Percentiles rank a stretch among this genome's conserved stretches.
Conservation (phyloP, 2,329 filamentous ascomycete species). For the Huntiella abstrusa region DNA sequence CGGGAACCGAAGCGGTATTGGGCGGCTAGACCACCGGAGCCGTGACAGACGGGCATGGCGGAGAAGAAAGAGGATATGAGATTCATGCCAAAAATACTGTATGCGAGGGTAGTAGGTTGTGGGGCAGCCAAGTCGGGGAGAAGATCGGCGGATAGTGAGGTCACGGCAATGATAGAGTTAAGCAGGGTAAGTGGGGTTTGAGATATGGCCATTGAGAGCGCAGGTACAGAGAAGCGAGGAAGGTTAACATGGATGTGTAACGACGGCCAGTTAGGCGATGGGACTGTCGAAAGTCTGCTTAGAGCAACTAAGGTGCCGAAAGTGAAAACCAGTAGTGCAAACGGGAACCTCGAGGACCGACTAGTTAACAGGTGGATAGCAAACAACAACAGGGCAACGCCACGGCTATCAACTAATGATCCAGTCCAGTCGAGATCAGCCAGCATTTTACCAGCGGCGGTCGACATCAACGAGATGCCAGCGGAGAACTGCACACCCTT, state of each 20-base stretch:
- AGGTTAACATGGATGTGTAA: background rate
- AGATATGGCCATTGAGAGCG: slow-evolving; percentile 48
- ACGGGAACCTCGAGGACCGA: slow-evolving; percentile 49
- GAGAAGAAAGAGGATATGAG: slow-evolving; percentile 77
- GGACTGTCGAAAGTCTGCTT: slow-evolving; percentile 16
- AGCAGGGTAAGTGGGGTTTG: slow-evolving; percentile 82
- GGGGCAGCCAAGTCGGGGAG: slow-evolving; percentile 50
- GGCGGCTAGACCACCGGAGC: slow-evolving; percentile 74
- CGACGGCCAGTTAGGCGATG: slow-evolving; percentile 23
- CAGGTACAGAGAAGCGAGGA: slow-evolving; percentile 25
- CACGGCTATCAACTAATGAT: slow-evolving; percentile 55
- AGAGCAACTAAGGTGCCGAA: slow-evolving; percentile 42
- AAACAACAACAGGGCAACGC: slow-evolving; percentile 62
- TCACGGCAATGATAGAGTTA: slow-evolving; percentile 81
- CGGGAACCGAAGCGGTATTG: slow-evolving; percentile 85
- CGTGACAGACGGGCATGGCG: slow-evolving; percentile 89
- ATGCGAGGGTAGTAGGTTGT: slow-evolving; percentile 55
- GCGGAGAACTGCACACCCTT: slow-evolving; percentile 92
- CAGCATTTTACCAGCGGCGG: slow-evolving; percentile 52
- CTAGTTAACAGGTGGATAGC: slow-evolving; percentile 50
- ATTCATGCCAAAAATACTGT: slow-evolving; percentile 74
- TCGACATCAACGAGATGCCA: slow-evolving; percentile 63
- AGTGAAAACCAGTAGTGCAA: slow-evolving; percentile 54
- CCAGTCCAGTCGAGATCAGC: slow-evolving; percentile 47
- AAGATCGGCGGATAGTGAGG: slow-evolving; percentile 58